phyloP scores from a whole-genome alignment of 768 basidiomycete species.

The Tricholoma sp. region DNA sequence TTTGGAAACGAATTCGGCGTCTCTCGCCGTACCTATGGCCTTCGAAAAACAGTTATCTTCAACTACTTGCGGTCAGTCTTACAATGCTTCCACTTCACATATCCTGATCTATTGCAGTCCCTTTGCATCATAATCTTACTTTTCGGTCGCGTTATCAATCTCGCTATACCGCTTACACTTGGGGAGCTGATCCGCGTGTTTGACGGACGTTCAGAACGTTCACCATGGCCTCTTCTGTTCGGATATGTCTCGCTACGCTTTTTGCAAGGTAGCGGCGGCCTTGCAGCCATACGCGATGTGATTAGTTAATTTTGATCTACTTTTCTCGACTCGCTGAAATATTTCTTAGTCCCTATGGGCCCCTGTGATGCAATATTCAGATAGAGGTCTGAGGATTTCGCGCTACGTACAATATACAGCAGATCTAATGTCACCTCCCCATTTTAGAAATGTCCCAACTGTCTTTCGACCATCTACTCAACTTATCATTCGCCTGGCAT shows the following conservation, averaged over 20 bases:
- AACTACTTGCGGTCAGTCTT: slow-evolving; percentile 57
- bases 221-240: slow-evolving; percentile 67
- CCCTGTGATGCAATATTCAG: slow-evolving; percentile 87
- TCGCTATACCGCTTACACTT: slow-evolving; percentile 64
- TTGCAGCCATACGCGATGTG: slow-evolving; percentile 62
- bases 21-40: slow-evolving; percentile 87
- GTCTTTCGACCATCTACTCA: slow-evolving; percentile 82
- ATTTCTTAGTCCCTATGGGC: slow-evolving; percentile 61
- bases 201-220: slow-evolving; percentile 38
- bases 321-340: background rate
- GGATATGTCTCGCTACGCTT: slow-evolving; percentile 67
- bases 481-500: slow-evolving; percentile 82
- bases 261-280: slow-evolving; percentile 71
- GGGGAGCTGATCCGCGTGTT: slow-evolving; percentile 58
- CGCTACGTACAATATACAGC: background rate
- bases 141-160: slow-evolving; percentile 72
- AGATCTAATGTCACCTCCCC: background rate
- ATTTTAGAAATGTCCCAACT: slow-evolving; percentile 74
- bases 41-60: slow-evolving; percentile 54
- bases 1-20: slow-evolving; percentile 57
- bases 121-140: slow-evolving; percentile 68
- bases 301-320: slow-evolving; percentile 9
- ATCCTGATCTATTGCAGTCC: slow-evolving; percentile 30
- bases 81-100: background rate
- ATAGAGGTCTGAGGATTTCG: slow-evolving; percentile 43